Percentiles rank a stretch among this genome's conserved stretches.
These are phyloP conservation scores for Edhazardia aedis DNA, from an alignment of 371 early-diverging fungal genomes.

Conservation along the genomic window DNA sequence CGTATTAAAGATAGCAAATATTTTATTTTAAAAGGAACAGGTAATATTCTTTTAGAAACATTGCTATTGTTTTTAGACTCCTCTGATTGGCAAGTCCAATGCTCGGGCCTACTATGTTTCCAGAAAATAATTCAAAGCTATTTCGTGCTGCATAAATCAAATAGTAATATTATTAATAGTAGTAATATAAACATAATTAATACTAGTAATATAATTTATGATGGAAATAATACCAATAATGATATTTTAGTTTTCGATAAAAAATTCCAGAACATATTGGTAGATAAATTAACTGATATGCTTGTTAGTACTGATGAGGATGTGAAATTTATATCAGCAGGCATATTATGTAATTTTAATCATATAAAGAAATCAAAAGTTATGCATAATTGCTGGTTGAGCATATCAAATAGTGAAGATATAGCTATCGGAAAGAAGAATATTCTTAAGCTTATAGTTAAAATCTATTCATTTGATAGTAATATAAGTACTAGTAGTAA, in stretches of 20 bases:
- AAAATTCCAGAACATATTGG: background rate
- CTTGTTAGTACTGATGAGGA: constrained; percentile 38
- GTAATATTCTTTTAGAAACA: constrained; percentile 10
- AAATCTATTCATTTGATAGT: background rate
- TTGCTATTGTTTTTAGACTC: constrained; percentile 17
- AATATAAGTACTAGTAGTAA: background rate
- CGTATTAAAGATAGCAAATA: too few species aligned
- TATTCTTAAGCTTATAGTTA: background rate
- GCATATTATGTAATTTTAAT: constrained; percentile 15
- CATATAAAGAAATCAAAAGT: background rate
- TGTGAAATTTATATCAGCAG: constrained; percentile 38
- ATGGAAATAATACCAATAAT: constrained; percentile 20
- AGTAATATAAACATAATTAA: too few species aligned
- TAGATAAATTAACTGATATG: constrained; percentile 3
- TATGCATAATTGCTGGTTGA: background rate
- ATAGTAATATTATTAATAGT: too few species aligned
- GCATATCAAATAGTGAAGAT: background rate
- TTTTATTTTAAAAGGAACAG: constrained; percentile 2
- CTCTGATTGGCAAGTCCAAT: constrained; percentile 44
- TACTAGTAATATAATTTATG: too few species aligned
- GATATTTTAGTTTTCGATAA: background rate
- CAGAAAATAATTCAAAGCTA: too few species aligned
- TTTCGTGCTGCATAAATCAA: too few species aligned
- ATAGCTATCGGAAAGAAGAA: background rate
- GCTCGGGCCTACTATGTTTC: constrained; percentile 35